Evolutionary conservation across 2,329 filamentous ascomycete genomes (phyloP), one percentile per base, ranked within the genome.

Genomic region (Dryadomyces quercivorus): DNA sequence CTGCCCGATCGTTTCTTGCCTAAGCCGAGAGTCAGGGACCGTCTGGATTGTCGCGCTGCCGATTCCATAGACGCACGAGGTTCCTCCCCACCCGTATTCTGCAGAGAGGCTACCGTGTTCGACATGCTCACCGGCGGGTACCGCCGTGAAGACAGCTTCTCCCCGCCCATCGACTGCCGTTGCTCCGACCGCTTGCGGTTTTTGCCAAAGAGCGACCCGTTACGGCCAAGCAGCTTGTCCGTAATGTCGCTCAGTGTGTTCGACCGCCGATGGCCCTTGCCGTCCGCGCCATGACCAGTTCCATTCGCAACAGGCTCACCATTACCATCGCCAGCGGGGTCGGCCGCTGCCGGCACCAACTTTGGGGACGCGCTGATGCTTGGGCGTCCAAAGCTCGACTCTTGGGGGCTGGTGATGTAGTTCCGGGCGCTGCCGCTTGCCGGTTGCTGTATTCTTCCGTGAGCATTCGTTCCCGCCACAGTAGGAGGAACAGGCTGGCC

Each of bases 121-220:
- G 58, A 51, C 89, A 96, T 94, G 72, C 90, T 95, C 50, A 92
- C 86, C 4, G 92, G 92, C 55, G 92, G 92, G 64, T 96, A 94
- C 59, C 80, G 84, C 66, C 81, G 84, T 53, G 78, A 54, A 1
- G 55, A 15, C 22, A 36, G 72, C 58, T 84, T 83, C 66, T 88
- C 56, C 20, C 34, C 36, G 1, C 43, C 47, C 5, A 55, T 42
- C 1, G 56, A 57, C 56, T 59, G 60, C 53, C 62, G 65, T 54
- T 66, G 63, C 55, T 76, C 78, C 9, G 71, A 63, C 57, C 76
- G 72, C 66, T 76, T 78, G 64, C 76, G 75, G 61, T 67, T 67
- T 64, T 73, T 72, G 43, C 86, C 83, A 65, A 93, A 91, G 56
- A 93, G 76, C 9, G 88, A 93, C 15, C 85, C 86, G 60, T 84